A percentile compares a stretch with the other conserved stretches of the same genome.
Conservation (phyloP, 2,329 filamentous ascomycete species). For the Atkinsonella hypoxylon region DNA sequence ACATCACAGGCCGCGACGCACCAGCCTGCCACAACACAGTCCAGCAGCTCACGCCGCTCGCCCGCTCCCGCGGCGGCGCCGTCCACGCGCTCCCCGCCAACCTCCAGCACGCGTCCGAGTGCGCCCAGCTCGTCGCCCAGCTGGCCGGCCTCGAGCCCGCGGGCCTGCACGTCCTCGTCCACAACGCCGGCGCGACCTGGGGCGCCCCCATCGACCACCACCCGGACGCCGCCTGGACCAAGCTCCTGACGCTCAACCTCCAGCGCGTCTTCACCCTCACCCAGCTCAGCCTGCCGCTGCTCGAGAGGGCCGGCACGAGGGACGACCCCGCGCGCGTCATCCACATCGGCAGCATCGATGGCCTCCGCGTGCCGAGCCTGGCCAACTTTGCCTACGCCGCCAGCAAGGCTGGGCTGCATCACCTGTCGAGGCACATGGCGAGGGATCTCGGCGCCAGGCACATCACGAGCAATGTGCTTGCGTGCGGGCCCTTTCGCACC, state of each 20-base stretch:
- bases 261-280: slow-evolving; percentile 58
- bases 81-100: slow-evolving; percentile 50
- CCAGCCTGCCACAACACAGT: slow-evolving; percentile 44
- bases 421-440: slow-evolving; percentile 47
- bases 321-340: slow-evolving; percentile 44
- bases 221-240: slow-evolving; percentile 45
- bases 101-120: slow-evolving; percentile 47
- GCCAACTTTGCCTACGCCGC: slow-evolving; percentile 50
- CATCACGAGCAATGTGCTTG: slow-evolving; percentile 56
- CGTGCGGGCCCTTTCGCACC: slow-evolving; percentile 58
- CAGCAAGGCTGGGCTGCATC: slow-evolving; percentile 53
- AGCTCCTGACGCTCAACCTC: slow-evolving; percentile 51
- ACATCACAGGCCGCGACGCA: slow-evolving; percentile 53
- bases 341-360: slow-evolving; percentile 54
- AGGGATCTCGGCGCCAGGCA: slow-evolving; percentile 45
- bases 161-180: slow-evolving; percentile 49
- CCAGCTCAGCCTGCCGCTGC: slow-evolving; percentile 45
- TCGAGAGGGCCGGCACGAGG: slow-evolving; percentile 34
- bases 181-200: slow-evolving; percentile 57
- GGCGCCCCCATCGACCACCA: slow-evolving; percentile 47
- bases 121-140: slow-evolving; percentile 39
- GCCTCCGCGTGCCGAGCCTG: slow-evolving; percentile 44
- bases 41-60: slow-evolving; percentile 40
- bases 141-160: slow-evolving; percentile 33
- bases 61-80: slow-evolving; percentile 29